These are phyloP conservation scores for Yarrowia sp. DNA, from an alignment of 805 yeast genomes.

Conservation along the genomic window DNA sequence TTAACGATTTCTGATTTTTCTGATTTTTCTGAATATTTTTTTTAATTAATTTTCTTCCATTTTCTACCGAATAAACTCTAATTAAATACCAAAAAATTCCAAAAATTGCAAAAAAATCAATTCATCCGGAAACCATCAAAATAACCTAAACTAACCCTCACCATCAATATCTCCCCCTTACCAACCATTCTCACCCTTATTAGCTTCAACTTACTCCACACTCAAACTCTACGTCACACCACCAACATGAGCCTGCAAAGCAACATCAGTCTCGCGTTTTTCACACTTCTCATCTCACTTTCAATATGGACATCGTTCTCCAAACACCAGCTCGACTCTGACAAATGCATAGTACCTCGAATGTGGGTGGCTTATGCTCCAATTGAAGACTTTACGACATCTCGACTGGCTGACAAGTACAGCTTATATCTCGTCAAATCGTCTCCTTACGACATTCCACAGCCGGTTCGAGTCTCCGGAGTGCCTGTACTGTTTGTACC, in stretches of 20 bases:
- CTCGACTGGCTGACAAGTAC: constrained; percentile 74
- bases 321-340: neutral
- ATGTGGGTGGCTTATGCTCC: constrained; percentile 33
- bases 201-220: too few species aligned
- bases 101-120: too few species aligned
- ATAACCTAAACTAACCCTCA: too few species aligned
- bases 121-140: too few species aligned
- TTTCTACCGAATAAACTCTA: too few species aligned
- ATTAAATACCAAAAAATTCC: too few species aligned
- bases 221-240: neutral
- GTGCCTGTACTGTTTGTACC: constrained; percentile 91
- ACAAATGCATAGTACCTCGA: constrained; percentile 32
- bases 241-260: neutral
- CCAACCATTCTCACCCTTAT: too few species aligned
- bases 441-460: constrained; percentile 37
- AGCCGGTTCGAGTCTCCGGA: constrained; percentile 51
- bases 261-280: neutral
- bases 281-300: neutral
- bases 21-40: too few species aligned
- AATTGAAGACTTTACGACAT: constrained; percentile 34
- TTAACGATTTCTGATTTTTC: too few species aligned
- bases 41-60: too few species aligned
- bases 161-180: too few species aligned
- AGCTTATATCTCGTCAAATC: constrained; percentile 82
- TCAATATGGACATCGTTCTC: neutral